A percentile compares a stretch with the other conserved stretches of the same genome.
phyloP scores from a whole-genome alignment of 192 early-diverging fungal species.

The Gamsiella multidivaricata region DNA sequence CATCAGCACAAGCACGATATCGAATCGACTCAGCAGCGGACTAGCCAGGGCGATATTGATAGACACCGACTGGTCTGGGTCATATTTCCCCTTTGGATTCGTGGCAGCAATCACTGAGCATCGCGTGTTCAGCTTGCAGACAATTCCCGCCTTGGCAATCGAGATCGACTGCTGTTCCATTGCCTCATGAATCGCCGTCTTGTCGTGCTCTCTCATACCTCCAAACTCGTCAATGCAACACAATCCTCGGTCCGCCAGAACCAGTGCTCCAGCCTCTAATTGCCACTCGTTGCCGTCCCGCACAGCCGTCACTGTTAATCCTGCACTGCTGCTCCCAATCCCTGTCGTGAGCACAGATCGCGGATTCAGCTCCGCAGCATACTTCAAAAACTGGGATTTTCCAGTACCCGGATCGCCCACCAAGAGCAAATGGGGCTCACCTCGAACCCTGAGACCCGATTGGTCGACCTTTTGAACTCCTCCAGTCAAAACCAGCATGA shows the following conservation, averaged over 20 bases:
- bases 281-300: conserved; percentile 82
- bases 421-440: conserved; percentile 78
- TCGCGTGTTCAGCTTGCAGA: conserved; percentile 82
- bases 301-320: conserved; percentile 80
- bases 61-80: conserved; percentile 64
- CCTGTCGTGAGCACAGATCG: conserved; percentile 82
- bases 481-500: conserved; percentile 76
- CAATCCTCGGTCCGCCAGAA: conserved; percentile 80
- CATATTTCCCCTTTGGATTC: conserved; percentile 82
- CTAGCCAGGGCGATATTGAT: conserved; percentile 68
- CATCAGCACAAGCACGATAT: conserved; percentile 76
- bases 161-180: conserved; percentile 90
- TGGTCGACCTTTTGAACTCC: conserved; percentile 69
- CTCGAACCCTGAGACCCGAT: conserved; percentile 72
- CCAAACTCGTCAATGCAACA: conserved; percentile 92
- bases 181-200: conserved; percentile 80
- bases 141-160: conserved; percentile 82
- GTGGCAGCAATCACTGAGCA: conserved; percentile 86
- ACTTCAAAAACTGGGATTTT: conserved; percentile 85
- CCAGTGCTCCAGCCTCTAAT: conserved; percentile 83
- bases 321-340: conserved; percentile 78
- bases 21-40: conserved; percentile 76
- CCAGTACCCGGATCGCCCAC: conserved; percentile 85
- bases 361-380: conserved; percentile 70
- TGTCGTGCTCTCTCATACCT: conserved; percentile 76